Evolutionary conservation across 2,329 filamentous ascomycete genomes (phyloP).

Genomic region (Epichloe amarillans): DNA sequence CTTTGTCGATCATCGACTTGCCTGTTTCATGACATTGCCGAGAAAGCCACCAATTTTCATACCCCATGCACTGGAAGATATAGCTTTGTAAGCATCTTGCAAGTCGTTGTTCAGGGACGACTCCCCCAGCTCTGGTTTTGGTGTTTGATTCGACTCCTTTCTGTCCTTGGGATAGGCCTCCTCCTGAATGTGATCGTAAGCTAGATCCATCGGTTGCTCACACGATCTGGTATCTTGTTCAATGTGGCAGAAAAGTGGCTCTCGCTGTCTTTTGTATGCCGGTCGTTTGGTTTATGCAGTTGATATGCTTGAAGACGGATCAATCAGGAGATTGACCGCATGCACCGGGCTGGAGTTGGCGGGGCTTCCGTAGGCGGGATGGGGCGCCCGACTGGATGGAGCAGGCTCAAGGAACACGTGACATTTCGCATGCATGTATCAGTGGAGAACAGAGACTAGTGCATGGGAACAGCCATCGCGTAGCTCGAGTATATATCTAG

Average conservation of each 20-base stretch:
- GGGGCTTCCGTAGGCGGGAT: not conserved
- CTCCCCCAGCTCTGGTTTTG: constrained; percentile 26
- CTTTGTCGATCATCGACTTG: constrained; percentile 18
- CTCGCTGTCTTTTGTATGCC: not conserved
- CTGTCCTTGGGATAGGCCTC: constrained; percentile 53
- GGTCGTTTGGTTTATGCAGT: not conserved
- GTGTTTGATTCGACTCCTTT: constrained; percentile 30
- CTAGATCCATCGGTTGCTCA: constrained; percentile 63
- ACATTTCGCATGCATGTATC: no score
- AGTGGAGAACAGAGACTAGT: no score
- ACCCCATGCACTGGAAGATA: constrained; percentile 86
- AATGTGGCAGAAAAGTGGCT: not conserved
- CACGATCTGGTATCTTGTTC: not conserved
- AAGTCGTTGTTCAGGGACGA: constrained; percentile 70
- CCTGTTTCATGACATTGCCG: constrained; percentile 86
- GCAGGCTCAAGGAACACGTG: no score
- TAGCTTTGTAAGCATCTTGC: constrained; percentile 88
- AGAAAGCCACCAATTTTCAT: constrained; percentile 77
- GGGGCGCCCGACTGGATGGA: no score
- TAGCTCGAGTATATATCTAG: no score
- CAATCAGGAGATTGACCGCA: not conserved
- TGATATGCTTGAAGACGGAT: not conserved
- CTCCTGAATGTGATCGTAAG: constrained; percentile 93
- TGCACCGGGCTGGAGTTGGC: not conserved
- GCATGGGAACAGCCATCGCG: no score